A percentile compares a stretch with the other conserved stretches of the same genome.
These are phyloP conservation scores for Magnolia officinalis DNA, from an alignment of 164 flowering plant genomes.

Conservation along the genomic window DNA sequence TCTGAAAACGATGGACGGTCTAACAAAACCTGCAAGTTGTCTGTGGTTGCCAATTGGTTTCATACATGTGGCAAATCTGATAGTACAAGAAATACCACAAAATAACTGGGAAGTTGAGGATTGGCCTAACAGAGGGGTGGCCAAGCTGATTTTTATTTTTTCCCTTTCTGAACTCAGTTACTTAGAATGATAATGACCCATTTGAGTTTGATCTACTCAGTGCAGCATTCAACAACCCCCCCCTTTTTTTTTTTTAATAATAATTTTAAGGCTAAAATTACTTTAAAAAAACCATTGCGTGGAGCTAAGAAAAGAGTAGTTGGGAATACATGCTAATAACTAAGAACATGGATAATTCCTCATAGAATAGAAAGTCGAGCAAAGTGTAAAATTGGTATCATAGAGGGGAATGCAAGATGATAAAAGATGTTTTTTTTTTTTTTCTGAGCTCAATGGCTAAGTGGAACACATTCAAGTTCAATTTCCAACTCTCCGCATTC, in stretches of 20 bases:
- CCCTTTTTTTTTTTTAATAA: no score
- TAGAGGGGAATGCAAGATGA: not conserved
- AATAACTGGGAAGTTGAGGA: not conserved
- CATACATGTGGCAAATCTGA: not conserved
- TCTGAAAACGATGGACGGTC: not conserved
- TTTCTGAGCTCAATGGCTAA: slow-evolving; percentile 19
- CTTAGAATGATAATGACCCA: not conserved
- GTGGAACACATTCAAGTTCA: slow-evolving; percentile 39
- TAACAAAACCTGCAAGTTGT: not conserved
- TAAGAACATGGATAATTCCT: not conserved
- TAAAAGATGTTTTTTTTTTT: not conserved
- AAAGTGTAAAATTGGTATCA: not conserved
- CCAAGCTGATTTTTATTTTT: not conserved
- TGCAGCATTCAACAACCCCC: no score
- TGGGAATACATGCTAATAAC: not conserved
- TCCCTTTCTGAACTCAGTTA: not conserved
- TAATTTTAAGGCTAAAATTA: no score
- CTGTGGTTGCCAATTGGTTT: not conserved
- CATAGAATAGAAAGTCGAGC: not conserved
- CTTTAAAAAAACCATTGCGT: not conserved
- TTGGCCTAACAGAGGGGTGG: not conserved
- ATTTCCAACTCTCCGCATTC: slow-evolving; percentile 63
- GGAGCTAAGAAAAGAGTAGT: not conserved
- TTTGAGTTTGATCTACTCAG: not conserved
- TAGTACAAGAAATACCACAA: not conserved